phyloP scores from a whole-genome alignment of 177 flowering plant species.

The Vitis hybrid region DNA sequence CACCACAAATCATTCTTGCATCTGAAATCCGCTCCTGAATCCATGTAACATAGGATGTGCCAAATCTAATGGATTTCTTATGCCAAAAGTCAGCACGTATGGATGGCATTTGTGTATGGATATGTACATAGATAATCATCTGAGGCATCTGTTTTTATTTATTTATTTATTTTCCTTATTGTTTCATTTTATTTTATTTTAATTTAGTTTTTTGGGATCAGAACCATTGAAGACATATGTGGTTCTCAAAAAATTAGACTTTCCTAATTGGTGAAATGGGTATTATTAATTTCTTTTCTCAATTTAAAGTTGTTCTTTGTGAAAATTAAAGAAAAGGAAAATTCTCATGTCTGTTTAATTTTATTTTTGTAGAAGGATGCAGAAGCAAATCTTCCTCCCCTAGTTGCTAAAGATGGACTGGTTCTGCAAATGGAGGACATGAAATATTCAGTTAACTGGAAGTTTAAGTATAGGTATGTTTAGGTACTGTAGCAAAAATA shows the following conservation, averaged over 20 bases:
- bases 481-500: background rate
- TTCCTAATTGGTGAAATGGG: background rate
- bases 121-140: too few relatives aligned
- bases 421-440: slow-evolving; percentile 30
- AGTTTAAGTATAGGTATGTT: slow-evolving; percentile 34
- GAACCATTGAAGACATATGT: background rate
- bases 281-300: background rate
- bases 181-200: too few relatives aligned
- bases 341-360: background rate
- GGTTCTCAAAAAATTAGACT: background rate
- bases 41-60: too few relatives aligned
- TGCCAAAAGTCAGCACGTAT: background rate
- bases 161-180: too few relatives aligned
- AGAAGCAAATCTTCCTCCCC: slow-evolving; percentile 35
- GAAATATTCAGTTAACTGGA: slow-evolving; percentile 19
- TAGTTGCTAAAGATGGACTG: slow-evolving; percentile 27
- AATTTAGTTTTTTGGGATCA: too few relatives aligned
- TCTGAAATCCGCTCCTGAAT: too few relatives aligned
- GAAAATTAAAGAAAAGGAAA: background rate
- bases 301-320: background rate
- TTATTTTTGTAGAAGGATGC: slow-evolving; percentile 30
- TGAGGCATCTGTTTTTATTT: too few relatives aligned
- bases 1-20: too few relatives aligned
- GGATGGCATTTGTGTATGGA: background rate
- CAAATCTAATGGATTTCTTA: background rate